A percentile compares a stretch with the other conserved stretches of the same genome.
Evolutionary conservation across 2,329 filamentous ascomycete genomes (phyloP).

Genomic region (Pseudopithomyces chartarum): DNA sequence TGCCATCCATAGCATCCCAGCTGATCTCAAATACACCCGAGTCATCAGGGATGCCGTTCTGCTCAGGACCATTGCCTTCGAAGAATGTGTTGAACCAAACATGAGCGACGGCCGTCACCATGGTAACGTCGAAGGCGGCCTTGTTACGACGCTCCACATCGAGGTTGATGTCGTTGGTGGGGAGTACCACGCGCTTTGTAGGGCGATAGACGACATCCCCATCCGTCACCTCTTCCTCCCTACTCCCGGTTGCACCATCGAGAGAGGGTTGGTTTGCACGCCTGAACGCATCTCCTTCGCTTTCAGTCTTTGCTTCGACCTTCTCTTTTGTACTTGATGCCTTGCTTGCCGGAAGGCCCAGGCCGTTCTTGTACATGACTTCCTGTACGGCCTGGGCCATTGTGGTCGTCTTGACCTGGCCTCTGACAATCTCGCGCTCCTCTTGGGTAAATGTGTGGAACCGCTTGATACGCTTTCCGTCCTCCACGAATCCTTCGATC

Average conservation of each 20-base stretch:
- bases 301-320: conserved; percentile 12
- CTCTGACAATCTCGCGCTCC: conserved; percentile 71
- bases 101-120: conserved; percentile 92
- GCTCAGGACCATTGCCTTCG: conserved; percentile 77
- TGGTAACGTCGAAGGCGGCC: conserved; percentile 74
- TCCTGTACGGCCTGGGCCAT: conserved; percentile 54
- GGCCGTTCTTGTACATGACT: conserved; percentile 48
- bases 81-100: conserved; percentile 98
- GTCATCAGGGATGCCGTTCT: conserved; percentile 66
- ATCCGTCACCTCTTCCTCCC: conserved; percentile 46
- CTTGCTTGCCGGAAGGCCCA: conserved; percentile 32
- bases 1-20: conserved; percentile 87
- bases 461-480: conserved; percentile 82
- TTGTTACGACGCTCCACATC: conserved; percentile 86
- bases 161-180: conserved; percentile 87
- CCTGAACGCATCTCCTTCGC: conserved; percentile 19
- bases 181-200: conserved; percentile 67
- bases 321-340: conserved; percentile 18
- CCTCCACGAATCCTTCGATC: conserved; percentile 84
- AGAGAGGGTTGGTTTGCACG: conserved; percentile 21
- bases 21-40: conserved; percentile 73
- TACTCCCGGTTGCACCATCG: conserved; percentile 21
- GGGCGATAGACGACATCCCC: conserved; percentile 83
- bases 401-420: conserved; percentile 53
- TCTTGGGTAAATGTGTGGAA: conserved; percentile 78